Evolutionary conservation across 2,329 filamentous ascomycete species (phyloP), one percentile per base, ranked within the genome.

Genomic region (Pseudogymnoascus sp.): DNA sequence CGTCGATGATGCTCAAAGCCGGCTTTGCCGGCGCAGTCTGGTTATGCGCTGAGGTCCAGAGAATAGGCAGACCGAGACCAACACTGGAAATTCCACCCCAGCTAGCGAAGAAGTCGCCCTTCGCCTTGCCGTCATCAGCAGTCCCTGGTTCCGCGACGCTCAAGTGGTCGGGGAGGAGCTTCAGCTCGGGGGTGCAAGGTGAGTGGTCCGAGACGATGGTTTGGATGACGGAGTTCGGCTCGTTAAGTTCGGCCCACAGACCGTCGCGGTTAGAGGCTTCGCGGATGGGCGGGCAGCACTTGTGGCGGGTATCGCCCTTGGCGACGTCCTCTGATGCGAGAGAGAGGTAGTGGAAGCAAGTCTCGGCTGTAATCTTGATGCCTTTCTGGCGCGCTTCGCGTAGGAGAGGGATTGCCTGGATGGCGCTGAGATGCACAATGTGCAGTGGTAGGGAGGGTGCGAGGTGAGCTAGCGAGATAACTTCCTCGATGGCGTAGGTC

Each of bases 11-110:
- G 40, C 80, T 80, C 62, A 81, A 77, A 14, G 53, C 42, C 18
- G 31, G 42, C 34, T 59, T 40, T 23, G 37, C 28, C 16, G 49
- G 42, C 21, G 31, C 37, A 2, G 42, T 64, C 70, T 37, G 75
- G 70, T n/a, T 74, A 74, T 7, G 79, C 74, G 34, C 81, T 76
- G 46, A 84, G 82, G 66, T 84, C 82, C 72, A 82, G 79, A 99
- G 82, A 67, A 99, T 96, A 3, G 91, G 91, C 3, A 99, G 82
- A 0, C 95, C 95, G 1, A 99, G 84, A 0, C 95, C 95, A 16
- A 99, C 93, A 3, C 90, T 95, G 3, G 90, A 93, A 71, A 99
- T 96, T 12, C 95, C 95, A 62, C 95, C 95, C 95, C 95, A 99
- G 0, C 93, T 93, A 3, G 89, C 86, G 77, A 97, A 95, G 82